A percentile compares a stretch with the other conserved stretches of the same genome.
Evolutionary conservation across 2,329 filamentous ascomycete genomes (phyloP).

Genomic region (Venturia effusa): DNA sequence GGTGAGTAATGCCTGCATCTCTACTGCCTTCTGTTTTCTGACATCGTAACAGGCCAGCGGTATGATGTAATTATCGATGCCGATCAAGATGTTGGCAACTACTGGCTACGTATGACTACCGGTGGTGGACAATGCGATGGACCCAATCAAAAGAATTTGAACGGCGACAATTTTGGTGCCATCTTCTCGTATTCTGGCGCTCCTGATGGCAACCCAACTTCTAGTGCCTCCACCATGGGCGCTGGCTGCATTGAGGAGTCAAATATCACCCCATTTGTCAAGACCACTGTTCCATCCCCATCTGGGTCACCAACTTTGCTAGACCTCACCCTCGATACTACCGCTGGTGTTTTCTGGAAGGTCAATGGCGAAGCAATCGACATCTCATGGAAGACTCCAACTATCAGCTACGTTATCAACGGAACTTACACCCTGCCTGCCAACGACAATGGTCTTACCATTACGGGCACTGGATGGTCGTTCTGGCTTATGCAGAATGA

Average conservation of each 20-base stretch:
- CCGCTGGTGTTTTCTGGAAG: constrained; percentile 18
- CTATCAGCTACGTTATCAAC: constrained; percentile 11
- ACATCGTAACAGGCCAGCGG: constrained; percentile 20
- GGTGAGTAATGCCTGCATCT: constrained; percentile 21
- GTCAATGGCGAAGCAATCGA: constrained; percentile 11
- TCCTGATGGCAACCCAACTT: constrained; percentile 7
- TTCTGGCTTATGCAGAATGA: constrained; percentile 12
- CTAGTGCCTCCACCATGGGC: not conserved
- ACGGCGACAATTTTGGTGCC: constrained; percentile 6
- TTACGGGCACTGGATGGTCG: constrained; percentile 10
- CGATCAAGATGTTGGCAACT: constrained; percentile 22
- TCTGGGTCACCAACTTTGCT: constrained; percentile 1
- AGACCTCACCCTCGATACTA: constrained; percentile 15
- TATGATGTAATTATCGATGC: constrained; percentile 31
- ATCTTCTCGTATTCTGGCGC: constrained; percentile 10
- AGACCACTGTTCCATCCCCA: constrained; percentile 7
- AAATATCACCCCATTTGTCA: not conserved
- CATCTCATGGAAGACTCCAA: constrained; percentile 11
- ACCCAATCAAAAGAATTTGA: constrained; percentile 6
- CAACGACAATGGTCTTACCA: constrained; percentile 11
- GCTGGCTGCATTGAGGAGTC: constrained; percentile 10
- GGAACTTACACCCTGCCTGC: constrained; percentile 11
- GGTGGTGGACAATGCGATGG: constrained; percentile 11
- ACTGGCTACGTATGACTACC: constrained; percentile 23
- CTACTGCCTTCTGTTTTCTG: constrained; percentile 12